Evolutionary conservation across 139 green algal genomes (phyloP).

Genomic region (Tetraselmis striata): DNA sequence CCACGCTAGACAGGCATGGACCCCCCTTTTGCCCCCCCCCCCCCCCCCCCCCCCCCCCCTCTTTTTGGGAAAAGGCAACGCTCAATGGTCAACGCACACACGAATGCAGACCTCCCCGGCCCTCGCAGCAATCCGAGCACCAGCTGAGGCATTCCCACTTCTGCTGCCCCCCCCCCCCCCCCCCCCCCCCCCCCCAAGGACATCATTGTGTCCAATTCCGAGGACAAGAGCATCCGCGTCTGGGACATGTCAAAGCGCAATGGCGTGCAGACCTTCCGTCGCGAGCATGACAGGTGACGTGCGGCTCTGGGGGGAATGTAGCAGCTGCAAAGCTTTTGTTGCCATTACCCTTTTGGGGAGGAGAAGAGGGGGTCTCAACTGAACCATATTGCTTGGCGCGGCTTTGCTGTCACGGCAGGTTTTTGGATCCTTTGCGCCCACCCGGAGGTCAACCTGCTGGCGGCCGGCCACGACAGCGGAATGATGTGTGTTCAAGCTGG

Average conservation of each 20-base stretch:
- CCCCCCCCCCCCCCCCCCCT: background rate
- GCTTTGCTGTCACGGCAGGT: too few relatives aligned
- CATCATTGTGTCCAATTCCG: slow-evolving; percentile 95
- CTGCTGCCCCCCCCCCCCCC: too few relatives aligned
- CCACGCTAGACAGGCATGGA: slow-evolving; percentile 81
- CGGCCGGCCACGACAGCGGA: slow-evolving; percentile 95
- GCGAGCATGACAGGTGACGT: slow-evolving; percentile 72
- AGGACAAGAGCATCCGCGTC: slow-evolving; percentile 97
- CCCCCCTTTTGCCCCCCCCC: too few relatives aligned
- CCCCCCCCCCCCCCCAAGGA: slow-evolving; percentile 80
- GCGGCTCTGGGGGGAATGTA: too few relatives aligned
- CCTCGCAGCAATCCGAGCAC: too few relatives aligned
- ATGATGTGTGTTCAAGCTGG: slow-evolving; percentile 99
- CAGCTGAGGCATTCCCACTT: too few relatives aligned
- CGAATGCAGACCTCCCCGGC: too few relatives aligned
- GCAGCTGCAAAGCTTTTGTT: too few relatives aligned
- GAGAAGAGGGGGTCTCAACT: too few relatives aligned
- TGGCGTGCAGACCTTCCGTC: slow-evolving; percentile 93
- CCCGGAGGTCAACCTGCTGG: slow-evolving; percentile 97
- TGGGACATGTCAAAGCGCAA: slow-evolving; percentile 99
- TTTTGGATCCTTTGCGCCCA: slow-evolving; percentile 97
- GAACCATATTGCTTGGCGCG: too few relatives aligned
- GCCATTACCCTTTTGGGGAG: too few relatives aligned
- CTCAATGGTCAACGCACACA: too few relatives aligned
- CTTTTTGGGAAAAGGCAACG: background rate